Evolutionary conservation across 2,329 filamentous ascomycete species (phyloP).

Genomic region (Scytalidium lignicola): DNA sequence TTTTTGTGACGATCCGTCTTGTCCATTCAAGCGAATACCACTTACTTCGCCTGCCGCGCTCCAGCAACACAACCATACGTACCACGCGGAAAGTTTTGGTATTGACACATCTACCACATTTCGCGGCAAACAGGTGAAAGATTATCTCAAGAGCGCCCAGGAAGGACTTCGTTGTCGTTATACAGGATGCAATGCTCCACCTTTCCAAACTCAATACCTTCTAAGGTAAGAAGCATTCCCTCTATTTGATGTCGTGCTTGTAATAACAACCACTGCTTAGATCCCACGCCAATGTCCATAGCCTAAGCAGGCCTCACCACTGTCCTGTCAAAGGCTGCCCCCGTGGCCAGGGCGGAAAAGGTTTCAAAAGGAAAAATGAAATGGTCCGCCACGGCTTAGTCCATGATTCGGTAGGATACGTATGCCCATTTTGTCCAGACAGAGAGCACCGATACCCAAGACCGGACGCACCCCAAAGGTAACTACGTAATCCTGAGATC

Average conservation of each 20-base stretch:
- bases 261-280: too few relatives aligned
- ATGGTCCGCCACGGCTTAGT: slow-evolving; percentile 79
- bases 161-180: too few relatives aligned
- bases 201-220: slow-evolving; percentile 67
- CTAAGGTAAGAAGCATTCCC: too few relatives aligned
- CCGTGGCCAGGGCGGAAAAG: slow-evolving; percentile 59
- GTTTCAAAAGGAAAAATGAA: slow-evolving; percentile 69
- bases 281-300: slow-evolving; percentile 72
- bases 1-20: too few relatives aligned
- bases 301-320: slow-evolving; percentile 59
- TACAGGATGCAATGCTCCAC: slow-evolving; percentile 63
- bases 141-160: too few relatives aligned
- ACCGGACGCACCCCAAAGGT: slow-evolving; percentile 94
- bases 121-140: too few relatives aligned
- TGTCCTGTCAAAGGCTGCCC: slow-evolving; percentile 58
- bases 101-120: too few relatives aligned
- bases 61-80: too few relatives aligned
- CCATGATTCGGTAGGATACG: slow-evolving; percentile 89
- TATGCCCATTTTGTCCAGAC: slow-evolving; percentile 93
- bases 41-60: too few relatives aligned
- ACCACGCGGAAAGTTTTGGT: too few relatives aligned
- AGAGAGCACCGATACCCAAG: slow-evolving; percentile 91
- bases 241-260: too few relatives aligned
- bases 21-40: too few relatives aligned
- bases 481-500: slow-evolving; percentile 27